Evolutionary conservation across 2,329 filamentous ascomycete species (phyloP).

Genomic region (Dothiorella sarmentorum): DNA sequence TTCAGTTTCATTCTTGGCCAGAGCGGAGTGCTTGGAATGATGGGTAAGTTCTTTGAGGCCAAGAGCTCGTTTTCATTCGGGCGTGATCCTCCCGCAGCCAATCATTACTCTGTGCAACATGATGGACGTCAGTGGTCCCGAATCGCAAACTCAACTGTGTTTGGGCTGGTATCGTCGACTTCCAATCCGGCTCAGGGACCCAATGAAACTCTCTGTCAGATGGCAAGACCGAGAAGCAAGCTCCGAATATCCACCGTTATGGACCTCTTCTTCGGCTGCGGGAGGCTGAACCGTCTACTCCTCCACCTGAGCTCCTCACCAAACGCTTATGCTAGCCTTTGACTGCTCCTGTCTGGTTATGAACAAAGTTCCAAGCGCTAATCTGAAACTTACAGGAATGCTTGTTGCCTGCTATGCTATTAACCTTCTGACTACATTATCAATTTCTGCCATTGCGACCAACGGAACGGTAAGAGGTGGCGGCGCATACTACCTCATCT

Average conservation of each 20-base stretch:
- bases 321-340: background rate
- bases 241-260: background rate
- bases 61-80: background rate
- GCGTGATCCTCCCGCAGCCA: background rate
- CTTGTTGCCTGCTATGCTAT: conserved; percentile 74
- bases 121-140: background rate
- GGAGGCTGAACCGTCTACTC: background rate
- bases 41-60: conserved; percentile 55
- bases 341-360: background rate
- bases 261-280: background rate
- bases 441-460: conserved; percentile 82
- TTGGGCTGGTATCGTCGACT: background rate
- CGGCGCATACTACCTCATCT: conserved; percentile 86
- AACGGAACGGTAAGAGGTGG: conserved; percentile 87
- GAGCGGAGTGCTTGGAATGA: conserved; percentile 72
- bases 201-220: too few relatives aligned
- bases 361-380: background rate
- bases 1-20: conserved; percentile 84
- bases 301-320: background rate
- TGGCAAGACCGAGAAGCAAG: background rate
- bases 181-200: background rate
- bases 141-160: background rate
- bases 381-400: conserved; percentile 51
- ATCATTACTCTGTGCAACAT: background rate
- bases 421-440: conserved; percentile 80